Evolutionary conservation across 192 early-diverging fungal genomes (phyloP).

Genomic region (Backusella circina): DNA sequence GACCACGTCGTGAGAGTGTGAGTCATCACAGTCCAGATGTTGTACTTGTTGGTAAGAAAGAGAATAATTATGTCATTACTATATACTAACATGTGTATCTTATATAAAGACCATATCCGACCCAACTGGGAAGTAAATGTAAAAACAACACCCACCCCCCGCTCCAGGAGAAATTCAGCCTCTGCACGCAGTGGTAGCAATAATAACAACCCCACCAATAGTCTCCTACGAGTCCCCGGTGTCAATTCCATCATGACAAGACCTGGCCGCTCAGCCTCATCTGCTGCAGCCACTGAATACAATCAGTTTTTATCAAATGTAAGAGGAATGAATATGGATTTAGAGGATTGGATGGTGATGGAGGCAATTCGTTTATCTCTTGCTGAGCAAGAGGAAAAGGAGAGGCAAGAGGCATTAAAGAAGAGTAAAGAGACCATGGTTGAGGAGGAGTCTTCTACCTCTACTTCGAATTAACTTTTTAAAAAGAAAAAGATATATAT

Average conservation of each 20-base stretch:
- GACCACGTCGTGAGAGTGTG: slow-evolving; percentile 42
- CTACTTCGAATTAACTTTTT: background rate
- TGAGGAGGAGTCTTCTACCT: background rate
- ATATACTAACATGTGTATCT: background rate
- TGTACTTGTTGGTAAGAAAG: slow-evolving; percentile 56
- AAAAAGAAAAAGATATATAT: background rate
- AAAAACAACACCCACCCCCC: slow-evolving; percentile 35
- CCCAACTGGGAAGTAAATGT: slow-evolving; percentile 57
- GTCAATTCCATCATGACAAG: slow-evolving; percentile 16
- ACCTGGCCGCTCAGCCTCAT: slow-evolving; percentile 32
- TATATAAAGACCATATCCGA: slow-evolving; percentile 59
- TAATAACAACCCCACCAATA: background rate
- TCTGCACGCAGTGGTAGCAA: background rate
- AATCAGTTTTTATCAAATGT: slow-evolving; percentile 59
- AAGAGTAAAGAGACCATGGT: background rate
- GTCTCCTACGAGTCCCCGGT: slow-evolving; percentile 8
- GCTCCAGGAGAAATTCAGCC: slow-evolving; percentile 37
- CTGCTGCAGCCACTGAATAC: slow-evolving; percentile 52
- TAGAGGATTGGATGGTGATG: slow-evolving; percentile 92
- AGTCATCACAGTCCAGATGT: slow-evolving; percentile 58
- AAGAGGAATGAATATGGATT: slow-evolving; percentile 73
- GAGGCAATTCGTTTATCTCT: slow-evolving; percentile 84
- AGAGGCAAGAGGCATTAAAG: slow-evolving; percentile 30
- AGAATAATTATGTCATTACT: no score
- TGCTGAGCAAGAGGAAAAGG: slow-evolving; percentile 54